phyloP scores from a whole-genome alignment of 2,329 filamentous ascomycete species.

The Pseudogymnoascus sp. region DNA sequence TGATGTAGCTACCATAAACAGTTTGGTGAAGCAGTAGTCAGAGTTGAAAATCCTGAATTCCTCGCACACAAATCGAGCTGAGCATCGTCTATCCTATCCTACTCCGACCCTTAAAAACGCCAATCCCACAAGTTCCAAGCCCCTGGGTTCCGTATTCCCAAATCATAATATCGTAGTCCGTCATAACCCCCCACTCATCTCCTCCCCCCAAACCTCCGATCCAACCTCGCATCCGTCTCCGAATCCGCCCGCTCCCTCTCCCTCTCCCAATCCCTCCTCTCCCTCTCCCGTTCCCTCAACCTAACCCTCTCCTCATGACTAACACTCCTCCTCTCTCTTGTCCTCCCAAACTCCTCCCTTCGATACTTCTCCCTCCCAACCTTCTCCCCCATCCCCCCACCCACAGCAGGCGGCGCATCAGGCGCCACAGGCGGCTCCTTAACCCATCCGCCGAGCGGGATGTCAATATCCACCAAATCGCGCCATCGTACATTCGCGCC shows the following conservation, averaged over 20 bases:
- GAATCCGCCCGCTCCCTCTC: constrained; percentile 9
- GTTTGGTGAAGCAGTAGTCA: neutral
- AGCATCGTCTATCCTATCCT: neutral
- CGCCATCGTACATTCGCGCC: constrained; percentile 18
- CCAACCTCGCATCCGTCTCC: neutral
- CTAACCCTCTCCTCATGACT: constrained; percentile 9
- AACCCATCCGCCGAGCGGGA: neutral
- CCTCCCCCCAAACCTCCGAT: constrained; percentile 1
- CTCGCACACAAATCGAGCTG: neutral
- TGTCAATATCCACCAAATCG: constrained; percentile 12
- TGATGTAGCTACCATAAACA: neutral
- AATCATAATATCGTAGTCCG: neutral
- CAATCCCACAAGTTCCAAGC: neutral
- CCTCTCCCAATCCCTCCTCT: neutral
- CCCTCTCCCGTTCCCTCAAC: constrained; percentile 12
- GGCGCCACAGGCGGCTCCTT: neutral
- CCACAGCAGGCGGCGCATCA: constrained; percentile 7
- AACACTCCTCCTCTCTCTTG: neutral
- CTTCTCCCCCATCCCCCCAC: constrained; percentile 23
- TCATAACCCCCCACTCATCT: constrained; percentile 8
- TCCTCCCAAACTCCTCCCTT: constrained; percentile 10
- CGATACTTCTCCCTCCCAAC: constrained; percentile 19
- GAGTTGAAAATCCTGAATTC: neutral
- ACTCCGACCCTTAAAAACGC: neutral
- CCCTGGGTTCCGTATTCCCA: neutral